Evolutionary conservation across 2,329 filamentous ascomycete genomes (phyloP).

Genomic region (Juglanconis sp.): DNA sequence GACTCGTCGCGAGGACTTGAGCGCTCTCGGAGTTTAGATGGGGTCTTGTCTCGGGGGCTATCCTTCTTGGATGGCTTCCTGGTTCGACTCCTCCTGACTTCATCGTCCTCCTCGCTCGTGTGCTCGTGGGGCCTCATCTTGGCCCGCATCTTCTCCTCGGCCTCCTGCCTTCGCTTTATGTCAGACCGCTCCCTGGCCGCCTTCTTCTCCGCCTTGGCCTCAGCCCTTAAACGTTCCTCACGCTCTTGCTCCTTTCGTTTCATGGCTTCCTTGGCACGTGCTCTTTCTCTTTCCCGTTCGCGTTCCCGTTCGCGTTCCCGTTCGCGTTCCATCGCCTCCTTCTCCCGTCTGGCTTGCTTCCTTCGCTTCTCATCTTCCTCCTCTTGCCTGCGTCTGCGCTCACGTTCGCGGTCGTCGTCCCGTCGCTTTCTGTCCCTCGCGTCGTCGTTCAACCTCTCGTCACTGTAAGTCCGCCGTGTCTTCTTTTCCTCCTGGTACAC

Average conservation of each 20-base stretch:
- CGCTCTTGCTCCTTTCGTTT: slow-evolving; percentile 1
- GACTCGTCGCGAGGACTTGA: slow-evolving; percentile 7
- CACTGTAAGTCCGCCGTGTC: slow-evolving; percentile 46
- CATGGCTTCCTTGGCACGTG: slow-evolving; percentile 21
- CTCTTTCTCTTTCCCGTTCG: slow-evolving; percentile 27
- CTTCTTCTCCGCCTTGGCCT: slow-evolving; percentile 13
- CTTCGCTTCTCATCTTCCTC: slow-evolving; percentile 17
- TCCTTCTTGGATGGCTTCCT: slow-evolving; percentile 31
- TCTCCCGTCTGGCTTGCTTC: slow-evolving; percentile 32
- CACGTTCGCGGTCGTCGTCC: slow-evolving; percentile 27
- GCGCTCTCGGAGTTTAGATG: slow-evolving; percentile 13
- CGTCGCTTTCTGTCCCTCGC: slow-evolving; percentile 24
- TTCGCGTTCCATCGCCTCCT: slow-evolving; percentile 35
- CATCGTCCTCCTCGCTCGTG: slow-evolving; percentile 25
- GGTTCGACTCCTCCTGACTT: slow-evolving; percentile 22
- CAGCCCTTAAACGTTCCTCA: neutral
- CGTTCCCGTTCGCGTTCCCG: slow-evolving; percentile 31
- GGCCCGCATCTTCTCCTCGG: slow-evolving; percentile 27
- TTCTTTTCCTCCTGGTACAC: slow-evolving; percentile 37
- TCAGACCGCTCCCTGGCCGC: slow-evolving; percentile 22
- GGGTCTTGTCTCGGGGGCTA: slow-evolving; percentile 21
- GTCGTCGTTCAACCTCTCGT: slow-evolving; percentile 30
- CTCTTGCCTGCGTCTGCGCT: slow-evolving; percentile 29
- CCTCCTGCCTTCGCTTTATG: slow-evolving; percentile 24
- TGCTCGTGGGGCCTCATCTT: slow-evolving; percentile 25